phyloP scores from a whole-genome alignment of 1,284 basidiomycete species.

The Lignosus rhinocerotis region DNA sequence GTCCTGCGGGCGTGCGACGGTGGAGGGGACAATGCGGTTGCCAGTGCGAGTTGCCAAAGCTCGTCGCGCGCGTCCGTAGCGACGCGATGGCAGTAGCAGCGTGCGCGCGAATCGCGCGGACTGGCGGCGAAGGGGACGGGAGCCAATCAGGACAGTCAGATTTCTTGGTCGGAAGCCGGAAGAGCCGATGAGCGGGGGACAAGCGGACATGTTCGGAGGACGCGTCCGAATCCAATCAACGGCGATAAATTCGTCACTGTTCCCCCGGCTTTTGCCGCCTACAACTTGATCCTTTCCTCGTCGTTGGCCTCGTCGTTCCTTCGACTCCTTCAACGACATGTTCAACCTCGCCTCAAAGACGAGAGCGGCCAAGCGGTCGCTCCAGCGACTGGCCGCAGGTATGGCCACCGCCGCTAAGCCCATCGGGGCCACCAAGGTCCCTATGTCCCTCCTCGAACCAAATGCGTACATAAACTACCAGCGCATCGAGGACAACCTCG shows the following conservation, averaged over 20 bases:
- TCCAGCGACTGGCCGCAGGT: conserved; percentile 63
- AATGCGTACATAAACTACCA: conserved; percentile 96
- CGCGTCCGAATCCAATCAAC: conserved; percentile 24
- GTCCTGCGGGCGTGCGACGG: background rate
- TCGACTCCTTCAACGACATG: conserved; percentile 48
- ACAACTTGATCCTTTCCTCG: conserved; percentile 12
- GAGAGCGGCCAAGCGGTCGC: conserved; percentile 55
- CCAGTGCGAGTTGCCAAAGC: too few relatives aligned
- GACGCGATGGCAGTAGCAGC: background rate
- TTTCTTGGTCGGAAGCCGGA: conserved; percentile 9
- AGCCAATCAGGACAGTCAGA: conserved; percentile 12
- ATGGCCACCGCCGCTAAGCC: conserved; percentile 77
- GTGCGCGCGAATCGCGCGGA: conserved; percentile 2
- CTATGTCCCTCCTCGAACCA: conserved; percentile 89
- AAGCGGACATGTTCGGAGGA: conserved; percentile 19
- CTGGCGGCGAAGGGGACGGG: background rate
- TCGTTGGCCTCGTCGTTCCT: conserved; percentile 14
- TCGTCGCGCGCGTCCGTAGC: background rate
- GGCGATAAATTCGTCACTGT: conserved; percentile 25
- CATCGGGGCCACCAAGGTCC: conserved; percentile 91
- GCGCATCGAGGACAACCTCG: conserved; percentile 94
- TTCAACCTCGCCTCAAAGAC: conserved; percentile 64
- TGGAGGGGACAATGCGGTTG: background rate
- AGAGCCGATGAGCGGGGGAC: conserved; percentile 13
- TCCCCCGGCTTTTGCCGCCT: conserved; percentile 9